Conservation (phyloP, 2,329 filamentous ascomycete species). For the Chaetomiaceae sp. region DNA sequence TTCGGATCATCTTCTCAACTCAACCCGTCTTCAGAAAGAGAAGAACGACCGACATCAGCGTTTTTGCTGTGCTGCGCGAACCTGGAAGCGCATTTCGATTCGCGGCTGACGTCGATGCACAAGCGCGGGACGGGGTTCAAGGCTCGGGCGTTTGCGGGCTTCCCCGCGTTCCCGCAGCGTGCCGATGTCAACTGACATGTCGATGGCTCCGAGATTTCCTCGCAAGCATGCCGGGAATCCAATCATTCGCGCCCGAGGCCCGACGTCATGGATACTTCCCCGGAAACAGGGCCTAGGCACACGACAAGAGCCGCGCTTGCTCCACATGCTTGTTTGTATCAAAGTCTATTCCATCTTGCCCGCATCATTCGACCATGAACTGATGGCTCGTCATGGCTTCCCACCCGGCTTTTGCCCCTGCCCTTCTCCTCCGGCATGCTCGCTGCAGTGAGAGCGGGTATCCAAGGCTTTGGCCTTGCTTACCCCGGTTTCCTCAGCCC, state of each 20-base stretch:
- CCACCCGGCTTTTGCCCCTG: background rate
- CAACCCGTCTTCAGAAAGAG: background rate
- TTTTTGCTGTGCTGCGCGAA: too few relatives aligned
- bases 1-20: too few relatives aligned
- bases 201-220: slow-evolving; percentile 24
- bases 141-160: background rate
- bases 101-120: too few relatives aligned
- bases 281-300: slow-evolving; percentile 10
- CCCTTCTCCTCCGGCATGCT: background rate
- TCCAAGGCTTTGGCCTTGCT: slow-evolving; percentile 19
- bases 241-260: slow-evolving; percentile 23
- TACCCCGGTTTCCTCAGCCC: slow-evolving; percentile 7
- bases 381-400: slow-evolving; percentile 3
- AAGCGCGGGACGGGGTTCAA: too few relatives aligned
- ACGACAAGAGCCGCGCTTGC: slow-evolving; percentile 19
- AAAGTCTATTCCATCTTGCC: slow-evolving; percentile 19
- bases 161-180: slow-evolving; percentile 2
- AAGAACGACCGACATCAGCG: background rate
- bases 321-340: slow-evolving; percentile 23
- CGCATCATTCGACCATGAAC: slow-evolving; percentile 18
- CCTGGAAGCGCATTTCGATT: too few relatives aligned
- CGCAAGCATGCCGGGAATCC: slow-evolving; percentile 16
- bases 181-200: background rate
- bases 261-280: slow-evolving; percentile 16
- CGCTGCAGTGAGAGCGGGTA: slow-evolving; percentile 22